These are phyloP conservation scores for Dalbergia cochinchinensis DNA, from an alignment of 306 rosid genomes.

Conservation along the genomic window DNA sequence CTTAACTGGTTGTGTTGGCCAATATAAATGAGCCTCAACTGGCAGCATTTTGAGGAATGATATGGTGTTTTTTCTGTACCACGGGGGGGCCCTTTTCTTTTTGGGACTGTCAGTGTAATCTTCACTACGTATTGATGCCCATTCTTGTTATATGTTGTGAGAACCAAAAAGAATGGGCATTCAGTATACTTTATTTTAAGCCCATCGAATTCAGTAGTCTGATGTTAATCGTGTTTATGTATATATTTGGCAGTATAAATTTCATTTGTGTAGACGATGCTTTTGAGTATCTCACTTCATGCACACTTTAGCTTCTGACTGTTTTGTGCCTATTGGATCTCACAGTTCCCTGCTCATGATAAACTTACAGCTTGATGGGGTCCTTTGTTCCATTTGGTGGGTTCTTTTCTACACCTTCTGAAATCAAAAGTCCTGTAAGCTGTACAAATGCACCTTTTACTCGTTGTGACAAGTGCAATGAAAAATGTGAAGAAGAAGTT, in stretches of 20 bases:
- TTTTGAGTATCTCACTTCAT: conserved; percentile 21
- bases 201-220: background rate
- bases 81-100: background rate
- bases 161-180: too few species aligned
- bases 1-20: conserved; percentile 30
- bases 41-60: conserved; percentile 22
- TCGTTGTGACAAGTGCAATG: conserved; percentile 73
- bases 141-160: conserved; percentile 27
- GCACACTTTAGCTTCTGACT: conserved; percentile 60
- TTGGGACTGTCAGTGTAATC: background rate
- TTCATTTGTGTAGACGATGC: conserved; percentile 34
- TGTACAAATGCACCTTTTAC: conserved; percentile 54
- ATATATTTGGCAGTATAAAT: background rate
- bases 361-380: conserved; percentile 90
- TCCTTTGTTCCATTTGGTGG: conserved; percentile 99
- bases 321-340: conserved; percentile 67
- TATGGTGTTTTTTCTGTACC: conserved; percentile 11
- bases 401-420: conserved; percentile 73
- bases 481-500: conserved; percentile 82
- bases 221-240: background rate
- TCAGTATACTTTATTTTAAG: background rate
- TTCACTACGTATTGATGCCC: background rate
- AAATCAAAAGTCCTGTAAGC: conserved; percentile 59
- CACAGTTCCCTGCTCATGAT: conserved; percentile 82
- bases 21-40: background rate